Evolutionary conservation across 2,329 filamentous ascomycete species (phyloP).

Genomic region (Arthrobotrys entomopaga): DNA sequence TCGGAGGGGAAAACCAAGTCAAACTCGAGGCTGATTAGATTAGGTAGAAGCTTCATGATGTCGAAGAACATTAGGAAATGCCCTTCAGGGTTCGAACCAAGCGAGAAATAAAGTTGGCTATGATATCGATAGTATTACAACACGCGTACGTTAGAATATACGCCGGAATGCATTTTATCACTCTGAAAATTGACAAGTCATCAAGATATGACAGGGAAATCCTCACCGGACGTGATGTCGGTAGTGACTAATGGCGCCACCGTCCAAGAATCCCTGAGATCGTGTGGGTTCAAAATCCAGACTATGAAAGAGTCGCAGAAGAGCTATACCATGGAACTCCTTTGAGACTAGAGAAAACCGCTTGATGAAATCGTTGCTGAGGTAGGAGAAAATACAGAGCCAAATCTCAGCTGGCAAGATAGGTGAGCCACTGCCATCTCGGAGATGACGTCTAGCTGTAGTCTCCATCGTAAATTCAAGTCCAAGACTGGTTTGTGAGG

Average conservation of each 20-base stretch:
- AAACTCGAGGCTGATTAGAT: conserved; percentile 2
- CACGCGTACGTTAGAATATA: too few relatives aligned
- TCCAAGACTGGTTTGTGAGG: too few relatives aligned
- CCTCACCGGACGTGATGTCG: conserved; percentile 3
- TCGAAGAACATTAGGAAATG: background rate
- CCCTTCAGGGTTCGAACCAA: background rate
- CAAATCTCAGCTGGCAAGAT: background rate
- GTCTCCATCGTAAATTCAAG: too few relatives aligned
- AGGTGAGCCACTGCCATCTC: background rate
- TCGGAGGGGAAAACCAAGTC: background rate
- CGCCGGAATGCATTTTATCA: too few relatives aligned
- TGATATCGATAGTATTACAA: too few relatives aligned
- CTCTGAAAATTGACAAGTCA: too few relatives aligned
- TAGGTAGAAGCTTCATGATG: background rate
- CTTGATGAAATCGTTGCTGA: conserved; percentile 6
- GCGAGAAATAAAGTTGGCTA: conserved; percentile 3
- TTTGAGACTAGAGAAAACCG: conserved; percentile 7
- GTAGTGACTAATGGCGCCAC: background rate
- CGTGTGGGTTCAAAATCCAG: background rate
- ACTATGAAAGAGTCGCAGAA: background rate
- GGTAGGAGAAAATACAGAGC: conserved; percentile 1
- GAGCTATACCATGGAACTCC: background rate
- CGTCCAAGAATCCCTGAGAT: background rate
- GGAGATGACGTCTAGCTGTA: too few relatives aligned
- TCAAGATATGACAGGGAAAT: too few relatives aligned